Evolutionary conservation across 441 rosid species (phyloP), one percentile per base, ranked within the genome.

Genomic region (Erodium chrysanthum): DNA sequence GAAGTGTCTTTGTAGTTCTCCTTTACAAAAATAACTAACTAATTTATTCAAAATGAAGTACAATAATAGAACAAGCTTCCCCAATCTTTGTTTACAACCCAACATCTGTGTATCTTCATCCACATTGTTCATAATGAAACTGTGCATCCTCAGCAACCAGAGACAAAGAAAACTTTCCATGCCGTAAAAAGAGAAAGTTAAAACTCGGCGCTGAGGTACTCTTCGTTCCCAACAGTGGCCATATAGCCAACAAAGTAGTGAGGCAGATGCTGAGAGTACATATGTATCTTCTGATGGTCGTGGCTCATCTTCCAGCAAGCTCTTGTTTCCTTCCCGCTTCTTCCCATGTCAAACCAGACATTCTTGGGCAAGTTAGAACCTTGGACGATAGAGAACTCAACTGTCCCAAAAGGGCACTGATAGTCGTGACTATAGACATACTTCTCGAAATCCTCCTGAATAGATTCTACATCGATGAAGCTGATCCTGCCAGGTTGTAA

Each of bases 241-340:
- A 78, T 42, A 22, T 69, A 82, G 2, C 83, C 85, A 15, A 79
- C 79, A 25, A 83, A 66, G 50, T 83, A 82, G 29, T 68, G 50
- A 0, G 85, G 88, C 64, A 75, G 70, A 70, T 82, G 84, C 62
- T 70, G 70, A 0, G 82, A 83, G 76, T 76, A 78, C 40, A 80
- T 73, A 5, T 76, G 83, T 48, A 20, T 63, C 70, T 74, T 79
- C 27, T 15, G 75, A 4, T 65, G 82, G 25, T 79, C 58, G 79
- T 77, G 73, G 70, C 81, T 82, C 17, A 81, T 73, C 72, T 78
- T 84, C 85, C 86, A 81, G 66, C 81, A 76, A 66, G 82, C 77
- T 75, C 67, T 80, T 14, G 64, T 68, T 67, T 65, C 72, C 74
- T 81, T 81, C 71, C 61, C 71, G 64, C 29, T 25, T 25, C 66